These are phyloP conservation scores for Coemansia sp. DNA, from an alignment of 192 early-diverging fungal genomes.

Conservation along the genomic window DNA sequence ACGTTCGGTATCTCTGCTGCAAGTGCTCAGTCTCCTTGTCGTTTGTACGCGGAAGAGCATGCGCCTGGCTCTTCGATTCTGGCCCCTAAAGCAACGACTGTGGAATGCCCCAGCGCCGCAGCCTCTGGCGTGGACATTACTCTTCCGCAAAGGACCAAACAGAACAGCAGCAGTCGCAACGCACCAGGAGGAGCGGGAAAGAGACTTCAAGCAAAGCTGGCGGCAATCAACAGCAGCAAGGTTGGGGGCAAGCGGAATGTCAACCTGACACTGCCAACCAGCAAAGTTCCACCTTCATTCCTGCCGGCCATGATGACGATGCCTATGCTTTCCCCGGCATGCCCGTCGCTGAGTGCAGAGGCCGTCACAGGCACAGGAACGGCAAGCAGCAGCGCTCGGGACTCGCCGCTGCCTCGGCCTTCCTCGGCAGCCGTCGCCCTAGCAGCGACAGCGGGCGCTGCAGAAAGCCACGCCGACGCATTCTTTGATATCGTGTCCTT, in stretches of 20 bases:
- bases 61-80: background rate
- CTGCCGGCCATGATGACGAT: conserved; percentile 20
- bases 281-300: conserved; percentile 1
- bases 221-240: background rate
- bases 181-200: background rate
- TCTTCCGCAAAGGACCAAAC: background rate
- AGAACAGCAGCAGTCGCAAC: background rate
- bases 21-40: background rate
- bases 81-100: background rate
- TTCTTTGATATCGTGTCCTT: conserved; percentile 17
- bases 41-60: background rate
- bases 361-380: conserved; percentile 26
- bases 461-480: conserved; percentile 10
- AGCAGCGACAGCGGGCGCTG: conserved; percentile 1
- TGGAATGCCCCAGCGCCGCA: background rate
- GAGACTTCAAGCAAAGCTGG: conserved; percentile 8
- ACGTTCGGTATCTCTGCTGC: background rate
- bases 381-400: conserved; percentile 26
- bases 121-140: background rate
- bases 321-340: conserved; percentile 34
- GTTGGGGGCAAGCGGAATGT: conserved; percentile 20
- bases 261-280: conserved; percentile 28
- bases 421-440: conserved; percentile 5
- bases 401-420: conserved; percentile 21
- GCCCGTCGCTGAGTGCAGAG: conserved; percentile 31